These are phyloP conservation scores for Coelastrella sp. DNA, from an alignment of 139 green algal species.

Conservation along the genomic window DNA sequence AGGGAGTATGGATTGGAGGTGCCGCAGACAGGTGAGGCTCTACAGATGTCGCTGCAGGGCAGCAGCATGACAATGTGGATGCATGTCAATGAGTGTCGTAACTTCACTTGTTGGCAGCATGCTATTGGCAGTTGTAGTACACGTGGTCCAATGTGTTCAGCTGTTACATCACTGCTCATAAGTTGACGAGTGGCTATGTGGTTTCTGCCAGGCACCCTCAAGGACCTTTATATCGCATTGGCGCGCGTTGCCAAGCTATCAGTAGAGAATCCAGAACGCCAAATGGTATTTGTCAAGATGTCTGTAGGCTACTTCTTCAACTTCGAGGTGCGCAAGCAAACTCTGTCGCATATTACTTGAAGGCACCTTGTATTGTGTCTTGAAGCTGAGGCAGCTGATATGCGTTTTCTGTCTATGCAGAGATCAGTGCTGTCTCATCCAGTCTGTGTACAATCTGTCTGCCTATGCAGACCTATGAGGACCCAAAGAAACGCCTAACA, in stretches of 20 bases:
- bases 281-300: constrained; percentile 57
- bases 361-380: not conserved
- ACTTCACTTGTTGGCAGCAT: too few relatives aligned
- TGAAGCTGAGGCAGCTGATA: not conserved
- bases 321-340: not conserved
- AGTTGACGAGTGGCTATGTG: too few relatives aligned
- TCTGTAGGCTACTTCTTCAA: constrained; percentile 1
- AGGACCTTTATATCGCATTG: constrained; percentile 64
- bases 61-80: not conserved
- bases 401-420: not conserved
- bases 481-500: constrained; percentile 18
- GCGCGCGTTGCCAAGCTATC: constrained; percentile 19
- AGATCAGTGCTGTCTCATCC: too few relatives aligned
- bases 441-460: too few relatives aligned
- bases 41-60: not conserved
- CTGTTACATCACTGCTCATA: too few relatives aligned
- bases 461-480: constrained; percentile 17
- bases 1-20: constrained; percentile 56
- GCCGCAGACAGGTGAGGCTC: constrained; percentile 50
- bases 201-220: constrained; percentile 51
- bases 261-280: constrained; percentile 49
- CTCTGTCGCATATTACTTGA: not conserved
- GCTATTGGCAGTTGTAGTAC: too few relatives aligned
- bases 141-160: too few relatives aligned
- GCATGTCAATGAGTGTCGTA: too few relatives aligned